A percentile compares a stretch with the other conserved stretches of the same genome.
phyloP scores from a whole-genome alignment of 352 stramenopile genomes.

The Globisporangium paroecandrum region DNA sequence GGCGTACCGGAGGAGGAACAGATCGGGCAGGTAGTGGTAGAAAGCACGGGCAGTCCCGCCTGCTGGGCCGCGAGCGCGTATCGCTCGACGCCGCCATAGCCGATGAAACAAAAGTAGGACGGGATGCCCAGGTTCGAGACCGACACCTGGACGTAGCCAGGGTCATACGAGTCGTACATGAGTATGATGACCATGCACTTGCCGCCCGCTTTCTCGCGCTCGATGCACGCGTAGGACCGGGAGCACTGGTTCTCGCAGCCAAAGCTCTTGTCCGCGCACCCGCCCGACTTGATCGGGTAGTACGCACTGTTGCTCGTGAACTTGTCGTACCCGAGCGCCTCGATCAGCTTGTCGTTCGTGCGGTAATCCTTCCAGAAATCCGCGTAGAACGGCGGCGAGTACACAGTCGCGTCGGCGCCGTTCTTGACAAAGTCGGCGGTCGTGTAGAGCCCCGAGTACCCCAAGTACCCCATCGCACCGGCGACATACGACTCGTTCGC shows the following conservation, averaged over 20 bases:
- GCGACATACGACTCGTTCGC: constrained; percentile 44
- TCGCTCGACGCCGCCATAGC: constrained; percentile 30
- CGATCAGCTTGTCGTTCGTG: constrained; percentile 33
- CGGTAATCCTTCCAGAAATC: constrained; percentile 58
- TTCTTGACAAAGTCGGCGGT: constrained; percentile 32
- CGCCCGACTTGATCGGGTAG: constrained; percentile 25
- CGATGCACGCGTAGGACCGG: constrained; percentile 38
- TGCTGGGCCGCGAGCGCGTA: constrained; percentile 32
- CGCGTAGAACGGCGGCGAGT: constrained; percentile 25
- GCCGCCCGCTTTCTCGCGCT: constrained; percentile 24
- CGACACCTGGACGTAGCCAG: constrained; percentile 40
- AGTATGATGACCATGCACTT: constrained; percentile 47
- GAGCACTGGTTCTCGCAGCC: constrained; percentile 50
- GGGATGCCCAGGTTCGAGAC: constrained; percentile 47
- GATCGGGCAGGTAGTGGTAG: constrained; percentile 51
- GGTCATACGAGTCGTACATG: constrained; percentile 43
- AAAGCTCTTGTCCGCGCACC: constrained; percentile 33
- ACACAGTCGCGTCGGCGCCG: constrained; percentile 8
- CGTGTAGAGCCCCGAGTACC: constrained; percentile 47
- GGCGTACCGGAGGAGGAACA: constrained; percentile 38
- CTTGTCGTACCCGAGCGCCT: constrained; percentile 16
- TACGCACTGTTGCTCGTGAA: constrained; percentile 30
- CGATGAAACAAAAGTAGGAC: constrained; percentile 65
- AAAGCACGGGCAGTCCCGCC: constrained; percentile 35
- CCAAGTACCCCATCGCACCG: constrained; percentile 38